Evolutionary conservation across 495 filamentous ascomycete genomes (phyloP), one percentile per base, ranked within the genome.

Genomic region (Cercophora scortea): DNA sequence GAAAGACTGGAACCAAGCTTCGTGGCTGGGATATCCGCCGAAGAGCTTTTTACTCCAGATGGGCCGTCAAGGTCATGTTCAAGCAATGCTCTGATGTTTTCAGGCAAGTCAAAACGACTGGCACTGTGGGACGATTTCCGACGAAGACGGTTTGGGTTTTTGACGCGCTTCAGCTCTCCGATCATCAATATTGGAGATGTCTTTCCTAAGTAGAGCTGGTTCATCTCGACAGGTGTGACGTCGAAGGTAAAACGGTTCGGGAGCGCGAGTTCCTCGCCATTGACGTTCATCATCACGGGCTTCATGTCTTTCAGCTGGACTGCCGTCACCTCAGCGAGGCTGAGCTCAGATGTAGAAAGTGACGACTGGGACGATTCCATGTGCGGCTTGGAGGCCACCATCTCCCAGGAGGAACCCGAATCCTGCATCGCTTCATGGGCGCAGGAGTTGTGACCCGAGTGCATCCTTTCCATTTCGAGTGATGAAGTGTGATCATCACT

Each of bases 241-340:
- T 66, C 61, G 39, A 66, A 49, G 36, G 45, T 49, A 42, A 60
- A 64, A n/a, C 60, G 51, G 53, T 59, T 60, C 16, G 60, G 51
- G 6, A 66, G 39, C 0, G 46, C 15, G 12, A 66, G 49, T 4
- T 56, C 50, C 16, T 64, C 58, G 18, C 57, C 63, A 32, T 57
- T 57, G 42, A 62, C 41, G 9, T 46, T 62, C 33, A 60, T 55
- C 7, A 51, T 33, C 38, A 66, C 53, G 16, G 56, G 54, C 36
- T 51, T 59, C 39, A 59, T 45, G 10, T 50, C 36, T 10, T 51
- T 56, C 33, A 66, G 47, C 32, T 49, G 43, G 13, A 66, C 53
- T 18, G 36, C 16, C 12, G 43, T 56, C 1, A 49, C 47, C 2
- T 64, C 50, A 15, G 17, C 18, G 13, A 38, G 38, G 8, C 34